Base-by-base conservation (phyloP, 2,329 filamentous ascomycete species). In the Ploettnerulaceae sp. region DNA sequence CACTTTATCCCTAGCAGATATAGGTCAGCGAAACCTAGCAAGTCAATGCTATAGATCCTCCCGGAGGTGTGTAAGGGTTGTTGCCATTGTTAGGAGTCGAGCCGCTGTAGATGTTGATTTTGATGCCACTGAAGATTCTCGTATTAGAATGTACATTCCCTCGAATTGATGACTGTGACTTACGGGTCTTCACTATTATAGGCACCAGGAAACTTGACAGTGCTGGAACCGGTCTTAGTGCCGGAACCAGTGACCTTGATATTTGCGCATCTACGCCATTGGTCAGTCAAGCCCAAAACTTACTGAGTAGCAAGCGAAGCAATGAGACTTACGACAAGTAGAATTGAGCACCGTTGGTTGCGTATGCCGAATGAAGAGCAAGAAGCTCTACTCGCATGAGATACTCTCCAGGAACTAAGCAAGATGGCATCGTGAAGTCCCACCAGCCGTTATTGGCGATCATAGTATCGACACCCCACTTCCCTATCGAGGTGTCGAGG, bases 341-440 rank as follows among this genome's bases (percentile, higher is more conserved):
- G 41, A 57, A 55, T 17, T 60, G 54, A 6, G 53, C 54, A 6
- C 47, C 48, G 0, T 62, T 65, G 4, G 51, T 55, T 12, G 46
- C 55, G 54, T 63, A 65, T 12, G 73, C 74, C 5, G 75, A 74
- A 61, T 77, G 74, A 25, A 76, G 66, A 3, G 57, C 72, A 28
- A 76, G 64, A 34, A 75, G 66, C 66, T 79, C 75, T 26, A 73
- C 69, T 26, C 75, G 70, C 61, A 79, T 66, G 22, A 79, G 67
- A 54, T 79, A 79, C 40, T 79, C 68, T 24, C 75, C 75, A 1
- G 73, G 65, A 1, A 74, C 71, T 48, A 78, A 67, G 63, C 71
- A 75, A 22, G 65, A 59, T 32, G 75, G 76, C 51, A 79, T 62
- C 46, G 66, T 67, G 61, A 77, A 74, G 52, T 69, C 71, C 41